Percentiles rank a stretch among this genome's conserved stretches.
Conservation (phyloP, 768 basidiomycete genomes). For the Krasilnikovozyma curviuscula region DNA sequence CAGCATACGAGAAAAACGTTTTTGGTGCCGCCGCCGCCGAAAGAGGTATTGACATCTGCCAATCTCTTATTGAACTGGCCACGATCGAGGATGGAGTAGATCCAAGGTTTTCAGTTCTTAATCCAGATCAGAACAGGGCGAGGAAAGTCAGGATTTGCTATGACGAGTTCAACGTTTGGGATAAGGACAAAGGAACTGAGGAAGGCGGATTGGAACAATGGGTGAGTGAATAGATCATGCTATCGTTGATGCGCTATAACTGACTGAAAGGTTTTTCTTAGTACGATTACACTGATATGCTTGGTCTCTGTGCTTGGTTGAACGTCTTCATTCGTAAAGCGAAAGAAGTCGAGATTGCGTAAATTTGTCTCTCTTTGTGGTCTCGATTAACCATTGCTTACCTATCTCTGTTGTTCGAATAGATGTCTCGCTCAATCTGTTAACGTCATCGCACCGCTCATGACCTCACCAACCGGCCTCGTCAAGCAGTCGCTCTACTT, state of each 20-base stretch:
- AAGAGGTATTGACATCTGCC: conserved; percentile 36
- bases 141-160: conserved; percentile 28
- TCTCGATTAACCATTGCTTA: neutral
- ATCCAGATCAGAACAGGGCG: conserved; percentile 1
- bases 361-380: conserved; percentile 24
- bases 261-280: too few relatives aligned
- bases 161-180: conserved; percentile 40
- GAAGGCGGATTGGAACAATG: conserved; percentile 37
- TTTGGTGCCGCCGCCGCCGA: conserved; percentile 38
- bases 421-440: neutral
- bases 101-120: neutral
- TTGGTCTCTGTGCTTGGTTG: conserved; percentile 42
- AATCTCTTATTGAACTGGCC: conserved; percentile 35
- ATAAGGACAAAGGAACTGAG: conserved; percentile 30
- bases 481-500: conserved; percentile 34
- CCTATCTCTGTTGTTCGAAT: neutral
- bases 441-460: conserved; percentile 29
- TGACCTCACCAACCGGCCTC: conserved; percentile 32
- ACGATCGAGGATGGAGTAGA: conserved; percentile 16
- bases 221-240: too few relatives aligned
- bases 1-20: conserved; percentile 34
- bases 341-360: conserved; percentile 41
- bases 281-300: conserved; percentile 38
- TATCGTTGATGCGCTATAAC: too few relatives aligned
- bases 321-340: conserved; percentile 44